phyloP scores from a whole-genome alignment of 2,329 filamentous ascomycete species.

The Blastomyces emzantsi region DNA sequence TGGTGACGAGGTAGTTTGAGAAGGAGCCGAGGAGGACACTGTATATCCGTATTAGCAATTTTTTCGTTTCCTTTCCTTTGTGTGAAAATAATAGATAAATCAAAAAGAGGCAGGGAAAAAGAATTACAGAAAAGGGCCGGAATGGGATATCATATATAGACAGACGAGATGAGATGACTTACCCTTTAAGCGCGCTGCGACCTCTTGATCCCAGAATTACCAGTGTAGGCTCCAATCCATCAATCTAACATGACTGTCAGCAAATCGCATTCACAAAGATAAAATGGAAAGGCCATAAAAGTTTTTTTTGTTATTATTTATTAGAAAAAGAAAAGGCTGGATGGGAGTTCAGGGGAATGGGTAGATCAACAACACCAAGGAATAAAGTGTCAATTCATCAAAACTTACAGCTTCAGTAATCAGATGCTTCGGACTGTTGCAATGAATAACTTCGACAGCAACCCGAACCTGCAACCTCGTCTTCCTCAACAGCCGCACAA shows the following conservation, averaged over 20 bases:
- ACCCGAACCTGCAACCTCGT: conserved; percentile 87
- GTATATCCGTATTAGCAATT: conserved; percentile 9
- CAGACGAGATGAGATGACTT: conserved; percentile 29
- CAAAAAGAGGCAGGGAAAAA: conserved; percentile 8
- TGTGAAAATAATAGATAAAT: neutral
- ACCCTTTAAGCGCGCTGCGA: conserved; percentile 88
- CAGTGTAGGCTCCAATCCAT: conserved; percentile 79
- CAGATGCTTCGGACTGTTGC: conserved; percentile 93
- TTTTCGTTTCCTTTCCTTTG: neutral
- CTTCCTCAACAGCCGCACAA: conserved; percentile 78
- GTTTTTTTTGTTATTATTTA: neutral
- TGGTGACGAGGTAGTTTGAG: conserved; percentile 94
- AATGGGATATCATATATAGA: neutral
- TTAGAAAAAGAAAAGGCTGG: neutral
- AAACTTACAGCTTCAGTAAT: conserved; percentile 73
- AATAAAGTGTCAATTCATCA: neutral
- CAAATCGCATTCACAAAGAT: conserved; percentile 2
- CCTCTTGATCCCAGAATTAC: conserved; percentile 90
- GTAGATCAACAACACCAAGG: neutral
- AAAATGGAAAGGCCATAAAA: neutral
- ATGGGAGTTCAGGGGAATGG: too few species aligned
- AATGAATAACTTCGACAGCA: conserved; percentile 93
- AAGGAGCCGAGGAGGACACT: conserved; percentile 94
- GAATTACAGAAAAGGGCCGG: neutral
- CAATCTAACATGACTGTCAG: conserved; percentile 50